These are phyloP conservation scores for Soucietia sequanensis DNA, from an alignment of 805 yeast genomes.

Conservation along the genomic window DNA sequence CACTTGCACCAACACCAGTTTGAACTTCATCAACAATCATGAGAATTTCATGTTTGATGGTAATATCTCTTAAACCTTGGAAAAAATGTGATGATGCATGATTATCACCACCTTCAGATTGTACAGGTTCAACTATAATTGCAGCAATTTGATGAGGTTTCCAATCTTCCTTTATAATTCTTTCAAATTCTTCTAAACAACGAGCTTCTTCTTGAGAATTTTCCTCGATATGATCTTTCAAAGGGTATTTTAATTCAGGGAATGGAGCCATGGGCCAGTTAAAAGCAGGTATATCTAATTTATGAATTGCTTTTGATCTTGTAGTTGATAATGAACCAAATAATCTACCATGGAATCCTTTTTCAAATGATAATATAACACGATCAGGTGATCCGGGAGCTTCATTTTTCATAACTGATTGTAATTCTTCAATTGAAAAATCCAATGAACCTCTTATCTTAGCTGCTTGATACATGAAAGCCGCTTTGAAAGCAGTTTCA, in stretches of 20 bases:
- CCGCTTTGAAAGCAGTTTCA: conserved; percentile 70
- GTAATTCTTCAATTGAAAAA: conserved; percentile 46
- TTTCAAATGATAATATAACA: conserved; percentile 53
- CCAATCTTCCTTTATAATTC: conserved; percentile 25
- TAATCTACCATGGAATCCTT: conserved; percentile 57
- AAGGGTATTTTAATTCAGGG: conserved; percentile 42
- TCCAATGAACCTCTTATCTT: conserved; percentile 48
- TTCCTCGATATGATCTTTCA: conserved; percentile 32
- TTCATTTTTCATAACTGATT: conserved; percentile 49
- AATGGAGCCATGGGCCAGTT: conserved; percentile 56
- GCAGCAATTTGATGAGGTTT: conserved; percentile 51
- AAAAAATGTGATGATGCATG: conserved; percentile 62
- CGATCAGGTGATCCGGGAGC: conserved; percentile 53
- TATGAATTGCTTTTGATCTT: conserved; percentile 56
- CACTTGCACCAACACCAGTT: conserved; percentile 74
- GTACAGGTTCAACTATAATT: conserved; percentile 58
- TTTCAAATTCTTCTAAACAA: conserved; percentile 46
- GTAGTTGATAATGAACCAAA: conserved; percentile 58
- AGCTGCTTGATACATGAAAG: conserved; percentile 62
- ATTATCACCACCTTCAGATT: conserved; percentile 77
- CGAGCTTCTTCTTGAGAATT: conserved; percentile 48
- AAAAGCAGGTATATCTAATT: conserved; percentile 59
- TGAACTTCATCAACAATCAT: conserved; percentile 73
- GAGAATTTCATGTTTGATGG: conserved; percentile 54
- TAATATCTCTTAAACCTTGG: conserved; percentile 61